A percentile compares a stretch with the other conserved stretches of the same genome.
Conservation (phyloP, 2,329 filamentous ascomycete genomes). For the Ophiostoma montium region DNA sequence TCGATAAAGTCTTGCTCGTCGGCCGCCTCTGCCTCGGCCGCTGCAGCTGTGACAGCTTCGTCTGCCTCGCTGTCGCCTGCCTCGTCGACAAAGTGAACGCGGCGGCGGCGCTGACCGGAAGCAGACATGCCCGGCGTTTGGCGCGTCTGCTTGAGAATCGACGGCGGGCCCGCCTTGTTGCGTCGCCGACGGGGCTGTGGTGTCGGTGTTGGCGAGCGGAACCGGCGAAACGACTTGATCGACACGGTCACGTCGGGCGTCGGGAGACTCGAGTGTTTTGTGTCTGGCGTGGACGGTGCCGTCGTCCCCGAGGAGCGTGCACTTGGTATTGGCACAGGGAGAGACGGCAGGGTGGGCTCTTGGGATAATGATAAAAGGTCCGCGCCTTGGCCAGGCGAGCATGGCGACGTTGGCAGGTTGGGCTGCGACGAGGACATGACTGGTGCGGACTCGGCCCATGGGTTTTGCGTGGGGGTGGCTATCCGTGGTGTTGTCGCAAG, state of each 20-base stretch:
- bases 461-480: conserved; percentile 7
- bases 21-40: not conserved
- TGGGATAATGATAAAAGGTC: no score
- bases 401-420: conserved; percentile 4
- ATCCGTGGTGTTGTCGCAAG: not conserved
- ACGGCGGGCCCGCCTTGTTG: not conserved
- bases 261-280: conserved; percentile 19
- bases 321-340: not conserved
- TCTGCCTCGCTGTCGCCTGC: not conserved
- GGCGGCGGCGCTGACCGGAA: conserved; percentile 4
- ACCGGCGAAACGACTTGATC: conserved; percentile 37
- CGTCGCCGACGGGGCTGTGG: conserved; percentile 15
- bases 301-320: conserved; percentile 7
- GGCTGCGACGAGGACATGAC: not conserved
- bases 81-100: conserved; percentile 22
- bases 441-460: conserved; percentile 3
- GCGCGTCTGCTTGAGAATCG: conserved; percentile 12
- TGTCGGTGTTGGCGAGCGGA: conserved; percentile 35
- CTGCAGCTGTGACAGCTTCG: not conserved
- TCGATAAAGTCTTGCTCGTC: conserved; percentile 7
- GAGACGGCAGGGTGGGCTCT: not conserved
- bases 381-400: conserved; percentile 2
- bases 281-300: conserved; percentile 18
- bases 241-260: conserved; percentile 34
- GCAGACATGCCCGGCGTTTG: not conserved